Conservation (phyloP, 2,329 filamentous ascomycete species). For the Lachnellula arida region DNA sequence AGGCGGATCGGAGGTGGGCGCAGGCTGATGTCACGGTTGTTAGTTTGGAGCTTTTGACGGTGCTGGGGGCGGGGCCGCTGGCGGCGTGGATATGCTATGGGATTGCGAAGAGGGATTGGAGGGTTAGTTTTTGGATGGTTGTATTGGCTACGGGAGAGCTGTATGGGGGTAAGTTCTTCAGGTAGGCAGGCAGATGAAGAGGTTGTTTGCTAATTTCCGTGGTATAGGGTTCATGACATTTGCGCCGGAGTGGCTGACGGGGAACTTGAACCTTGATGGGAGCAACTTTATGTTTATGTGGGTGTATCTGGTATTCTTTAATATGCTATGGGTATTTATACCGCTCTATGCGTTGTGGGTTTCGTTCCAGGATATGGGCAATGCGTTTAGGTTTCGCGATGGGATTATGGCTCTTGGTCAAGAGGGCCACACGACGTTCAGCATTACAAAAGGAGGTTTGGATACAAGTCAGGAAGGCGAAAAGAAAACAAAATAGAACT, state of each 20-base stretch:
- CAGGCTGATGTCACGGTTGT: constrained; percentile 59
- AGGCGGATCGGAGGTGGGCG: constrained; percentile 60
- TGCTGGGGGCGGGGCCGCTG: constrained; percentile 56
- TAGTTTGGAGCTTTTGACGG: constrained; percentile 61
- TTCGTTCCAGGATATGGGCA: constrained; percentile 49
- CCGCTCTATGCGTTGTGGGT: constrained; percentile 56
- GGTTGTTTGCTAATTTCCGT: neutral
- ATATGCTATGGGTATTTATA: constrained; percentile 62
- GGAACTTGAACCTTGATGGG: constrained; percentile 56
- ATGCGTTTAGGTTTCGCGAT: constrained; percentile 45
- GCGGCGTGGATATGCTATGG: constrained; percentile 56
- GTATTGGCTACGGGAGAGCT: constrained; percentile 62
- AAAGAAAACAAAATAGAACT: too few relatives aligned
- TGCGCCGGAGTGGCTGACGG: constrained; percentile 63
- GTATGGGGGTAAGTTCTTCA: constrained; percentile 52
- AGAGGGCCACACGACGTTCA: too few relatives aligned
- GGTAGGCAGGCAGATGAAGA: neutral
- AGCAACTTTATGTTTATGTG: constrained; percentile 60
- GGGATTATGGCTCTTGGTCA: neutral
- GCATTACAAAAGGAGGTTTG: too few relatives aligned
- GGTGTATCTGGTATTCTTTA: constrained; percentile 66
- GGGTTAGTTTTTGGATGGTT: constrained; percentile 57
- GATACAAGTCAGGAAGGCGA: too few relatives aligned
- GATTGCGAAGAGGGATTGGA: constrained; percentile 50
- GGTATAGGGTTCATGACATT: constrained; percentile 63